A percentile compares a stretch with the other conserved stretches of the same genome.
Conservation (phyloP, 345 rosid genomes). For the Durio zibethinus region DNA sequence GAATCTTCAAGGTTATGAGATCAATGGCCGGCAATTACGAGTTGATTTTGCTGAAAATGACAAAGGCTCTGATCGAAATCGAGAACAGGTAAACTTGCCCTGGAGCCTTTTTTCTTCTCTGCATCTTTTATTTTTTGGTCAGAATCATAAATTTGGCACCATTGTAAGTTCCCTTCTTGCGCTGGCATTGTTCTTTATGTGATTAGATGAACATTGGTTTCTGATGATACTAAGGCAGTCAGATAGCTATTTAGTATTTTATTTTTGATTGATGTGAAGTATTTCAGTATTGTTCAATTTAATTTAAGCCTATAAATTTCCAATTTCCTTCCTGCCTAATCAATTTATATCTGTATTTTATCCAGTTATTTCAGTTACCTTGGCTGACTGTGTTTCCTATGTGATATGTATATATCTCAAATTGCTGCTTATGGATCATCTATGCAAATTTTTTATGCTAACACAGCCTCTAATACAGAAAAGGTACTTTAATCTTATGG, state of each 20-base stretch:
- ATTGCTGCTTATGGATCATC: neutral
- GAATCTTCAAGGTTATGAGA: slow-evolving; percentile 91
- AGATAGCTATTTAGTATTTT: neutral
- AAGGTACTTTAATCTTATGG: neutral
- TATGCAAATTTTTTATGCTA: neutral
- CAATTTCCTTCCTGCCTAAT: neutral
- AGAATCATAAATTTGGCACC: neutral
- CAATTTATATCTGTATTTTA: neutral
- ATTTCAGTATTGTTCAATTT: neutral
- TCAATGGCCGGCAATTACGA: slow-evolving; percentile 92
- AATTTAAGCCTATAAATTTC: neutral
- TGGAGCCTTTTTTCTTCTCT: neutral
- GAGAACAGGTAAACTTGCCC: slow-evolving; percentile 58
- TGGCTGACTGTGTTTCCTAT: neutral
- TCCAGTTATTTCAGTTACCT: neutral
- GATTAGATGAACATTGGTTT: neutral
- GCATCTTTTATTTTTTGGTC: neutral
- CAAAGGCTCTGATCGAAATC: slow-evolving; percentile 72
- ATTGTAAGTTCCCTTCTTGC: neutral
- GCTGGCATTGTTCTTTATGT: neutral
- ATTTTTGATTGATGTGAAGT: neutral
- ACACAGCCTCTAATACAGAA: neutral
- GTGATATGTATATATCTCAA: neutral
- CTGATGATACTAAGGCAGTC: neutral
- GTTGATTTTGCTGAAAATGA: slow-evolving; percentile 99